Conservation (phyloP, 352 stramenopile genomes). For the Phytophthora sansomeana region DNA sequence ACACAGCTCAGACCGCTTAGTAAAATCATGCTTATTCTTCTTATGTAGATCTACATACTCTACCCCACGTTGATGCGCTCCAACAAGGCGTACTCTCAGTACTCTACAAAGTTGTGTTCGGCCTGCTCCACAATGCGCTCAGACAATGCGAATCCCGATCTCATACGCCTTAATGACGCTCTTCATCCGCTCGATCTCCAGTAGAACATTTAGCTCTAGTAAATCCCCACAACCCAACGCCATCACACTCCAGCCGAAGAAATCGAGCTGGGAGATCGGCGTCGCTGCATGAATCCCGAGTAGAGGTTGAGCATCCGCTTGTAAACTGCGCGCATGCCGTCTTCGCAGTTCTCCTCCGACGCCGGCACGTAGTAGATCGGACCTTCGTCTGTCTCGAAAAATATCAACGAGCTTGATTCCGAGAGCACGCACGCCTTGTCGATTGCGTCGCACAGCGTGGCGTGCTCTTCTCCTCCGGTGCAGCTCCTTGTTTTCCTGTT, state of each 20-base stretch:
- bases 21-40: no score
- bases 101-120: no score
- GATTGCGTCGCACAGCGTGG: conserved; percentile 35
- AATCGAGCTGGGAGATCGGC: conserved; percentile 41
- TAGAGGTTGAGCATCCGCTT: conserved; percentile 47
- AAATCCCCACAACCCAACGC: no score
- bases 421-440: conserved; percentile 33
- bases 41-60: no score
- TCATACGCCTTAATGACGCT: conserved; percentile 30
- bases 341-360: conserved; percentile 34
- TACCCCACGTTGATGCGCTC: no score
- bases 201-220: no score
- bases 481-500: conserved; percentile 49
- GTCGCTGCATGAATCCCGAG: conserved; percentile 40
- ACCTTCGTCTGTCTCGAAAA: conserved; percentile 43
- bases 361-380: conserved; percentile 50
- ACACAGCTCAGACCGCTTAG: no score
- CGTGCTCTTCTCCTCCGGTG: conserved; percentile 37
- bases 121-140: conserved; percentile 49
- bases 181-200: conserved; percentile 58
- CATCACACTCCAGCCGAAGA: conserved; percentile 48
- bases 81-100: no score
- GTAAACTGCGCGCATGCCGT: conserved; percentile 40
- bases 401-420: conserved; percentile 36
- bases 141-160: conserved; percentile 20